Evolutionary conservation across 1,284 basidiomycete species (phyloP).

Genomic region (Ceratobasidium sp.): DNA sequence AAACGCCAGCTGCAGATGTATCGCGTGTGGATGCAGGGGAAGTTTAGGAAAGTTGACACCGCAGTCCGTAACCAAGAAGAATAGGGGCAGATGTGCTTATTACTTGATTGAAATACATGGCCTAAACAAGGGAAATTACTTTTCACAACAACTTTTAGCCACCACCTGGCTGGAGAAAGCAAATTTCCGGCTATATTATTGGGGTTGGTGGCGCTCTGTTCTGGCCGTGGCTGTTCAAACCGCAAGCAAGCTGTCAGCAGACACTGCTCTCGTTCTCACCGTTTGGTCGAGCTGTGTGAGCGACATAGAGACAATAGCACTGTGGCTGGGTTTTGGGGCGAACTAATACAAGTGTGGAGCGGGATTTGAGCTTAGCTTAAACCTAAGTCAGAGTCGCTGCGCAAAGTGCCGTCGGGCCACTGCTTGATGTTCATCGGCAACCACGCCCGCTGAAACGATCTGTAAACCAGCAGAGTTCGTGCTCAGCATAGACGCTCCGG

Average conservation of each 20-base stretch:
- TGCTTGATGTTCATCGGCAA: neutral
- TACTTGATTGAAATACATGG: neutral
- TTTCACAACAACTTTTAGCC: too few relatives aligned
- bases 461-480: neutral
- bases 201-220: neutral
- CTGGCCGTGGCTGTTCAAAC: neutral
- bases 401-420: slow-evolving; percentile 5
- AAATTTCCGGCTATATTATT: neutral
- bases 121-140: neutral
- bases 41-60: slow-evolving; percentile 68
- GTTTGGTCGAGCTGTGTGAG: slow-evolving; percentile 20
- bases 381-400: neutral
- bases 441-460: neutral
- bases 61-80: too few relatives aligned
- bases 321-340: slow-evolving; percentile 19
- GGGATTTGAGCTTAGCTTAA: slow-evolving; percentile 11
- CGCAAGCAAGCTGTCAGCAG: slow-evolving; percentile 22
- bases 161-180: slow-evolving; percentile 12
- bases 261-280: neutral
- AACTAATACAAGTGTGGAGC: slow-evolving; percentile 11
- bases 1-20: slow-evolving; percentile 96
- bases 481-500: slow-evolving; percentile 7
- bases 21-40: slow-evolving; percentile 92
- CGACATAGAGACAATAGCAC: slow-evolving; percentile 8
- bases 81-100: neutral